Evolutionary conservation across 306 rosid species (phyloP).

Genomic region (Arachis stenosperma): DNA sequence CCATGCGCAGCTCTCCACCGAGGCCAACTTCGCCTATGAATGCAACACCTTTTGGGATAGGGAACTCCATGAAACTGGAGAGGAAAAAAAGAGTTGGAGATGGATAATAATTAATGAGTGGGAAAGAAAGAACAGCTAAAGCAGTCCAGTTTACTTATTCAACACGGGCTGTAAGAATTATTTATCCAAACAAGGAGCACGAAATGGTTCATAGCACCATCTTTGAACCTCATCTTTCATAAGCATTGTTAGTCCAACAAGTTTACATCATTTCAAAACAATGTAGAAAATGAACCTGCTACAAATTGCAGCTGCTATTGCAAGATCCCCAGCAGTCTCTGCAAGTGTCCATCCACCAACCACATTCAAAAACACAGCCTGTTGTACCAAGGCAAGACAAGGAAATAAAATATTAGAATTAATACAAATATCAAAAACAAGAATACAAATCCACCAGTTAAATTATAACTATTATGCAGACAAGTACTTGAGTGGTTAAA

Average conservation of each 20-base stretch:
- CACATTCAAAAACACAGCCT: slow-evolving; percentile 80
- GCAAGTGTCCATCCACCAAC: slow-evolving; percentile 68
- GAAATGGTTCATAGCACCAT: slow-evolving; percentile 9
- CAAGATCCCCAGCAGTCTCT: slow-evolving; percentile 98
- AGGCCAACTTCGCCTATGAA: slow-evolving; percentile 97
- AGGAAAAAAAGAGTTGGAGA: neutral
- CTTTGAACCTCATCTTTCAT: slow-evolving; percentile 8
- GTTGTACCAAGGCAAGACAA: slow-evolving; percentile 36
- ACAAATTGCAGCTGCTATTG: slow-evolving; percentile 93
- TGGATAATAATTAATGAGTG: neutral
- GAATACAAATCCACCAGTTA: slow-evolving; percentile 22
- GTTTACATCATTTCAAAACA: slow-evolving; percentile 28
- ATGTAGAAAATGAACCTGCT: slow-evolving; percentile 73
- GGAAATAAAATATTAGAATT: neutral
- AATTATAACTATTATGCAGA: slow-evolving; percentile 16
- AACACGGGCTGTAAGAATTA: neutral
- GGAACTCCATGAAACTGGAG: slow-evolving; percentile 85
- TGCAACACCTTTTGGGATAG: slow-evolving; percentile 75
- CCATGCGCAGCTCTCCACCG: slow-evolving; percentile 91
- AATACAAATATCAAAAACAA: slow-evolving; percentile 26
- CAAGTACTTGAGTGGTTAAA: slow-evolving; percentile 22
- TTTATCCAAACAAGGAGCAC: slow-evolving; percentile 31
- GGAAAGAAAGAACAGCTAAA: neutral
- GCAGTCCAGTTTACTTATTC: slow-evolving; percentile 15
- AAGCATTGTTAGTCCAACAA: slow-evolving; percentile 19